phyloP scores from a whole-genome alignment of 345 rosid species.

The Litchi chinensis region DNA sequence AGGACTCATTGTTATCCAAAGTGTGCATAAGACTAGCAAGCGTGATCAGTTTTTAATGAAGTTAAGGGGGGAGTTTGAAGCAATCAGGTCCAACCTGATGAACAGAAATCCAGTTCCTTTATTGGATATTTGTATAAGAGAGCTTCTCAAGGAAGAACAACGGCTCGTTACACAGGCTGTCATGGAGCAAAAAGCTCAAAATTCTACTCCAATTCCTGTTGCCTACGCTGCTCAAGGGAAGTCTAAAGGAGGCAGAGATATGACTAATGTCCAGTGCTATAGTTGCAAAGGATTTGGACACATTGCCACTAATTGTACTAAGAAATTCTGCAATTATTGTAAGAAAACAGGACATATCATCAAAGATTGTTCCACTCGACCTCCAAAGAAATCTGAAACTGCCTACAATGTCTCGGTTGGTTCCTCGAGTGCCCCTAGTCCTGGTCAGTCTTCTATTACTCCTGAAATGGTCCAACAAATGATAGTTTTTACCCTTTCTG shows the following conservation, averaged over 20 bases:
- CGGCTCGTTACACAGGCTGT: neutral
- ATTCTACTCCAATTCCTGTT: no score
- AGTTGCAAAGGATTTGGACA: neutral
- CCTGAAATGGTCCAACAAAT: constrained; percentile 15
- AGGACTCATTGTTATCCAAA: no score
- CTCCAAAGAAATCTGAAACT: no score
- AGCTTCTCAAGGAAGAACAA: no score
- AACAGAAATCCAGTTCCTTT: neutral
- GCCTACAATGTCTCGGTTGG: no score
- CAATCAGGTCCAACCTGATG: neutral
- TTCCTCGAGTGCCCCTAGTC: no score
- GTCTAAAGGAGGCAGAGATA: neutral
- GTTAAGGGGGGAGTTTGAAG: neutral
- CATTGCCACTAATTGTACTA: neutral
- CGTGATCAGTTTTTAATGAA: neutral
- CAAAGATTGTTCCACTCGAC: neutral
- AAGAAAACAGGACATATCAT: neutral
- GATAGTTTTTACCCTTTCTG: neutral
- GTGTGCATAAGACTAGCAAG: no score
- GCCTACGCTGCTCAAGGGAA: no score
- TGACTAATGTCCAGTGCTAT: neutral
- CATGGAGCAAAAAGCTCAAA: no score
- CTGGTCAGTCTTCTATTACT: neutral
- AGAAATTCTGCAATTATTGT: neutral
- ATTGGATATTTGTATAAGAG: neutral